Percentiles rank a stretch among this genome's conserved stretches.
Conservation (phyloP, 306 rosid species). For the Dalbergia cochinchinensis region DNA sequence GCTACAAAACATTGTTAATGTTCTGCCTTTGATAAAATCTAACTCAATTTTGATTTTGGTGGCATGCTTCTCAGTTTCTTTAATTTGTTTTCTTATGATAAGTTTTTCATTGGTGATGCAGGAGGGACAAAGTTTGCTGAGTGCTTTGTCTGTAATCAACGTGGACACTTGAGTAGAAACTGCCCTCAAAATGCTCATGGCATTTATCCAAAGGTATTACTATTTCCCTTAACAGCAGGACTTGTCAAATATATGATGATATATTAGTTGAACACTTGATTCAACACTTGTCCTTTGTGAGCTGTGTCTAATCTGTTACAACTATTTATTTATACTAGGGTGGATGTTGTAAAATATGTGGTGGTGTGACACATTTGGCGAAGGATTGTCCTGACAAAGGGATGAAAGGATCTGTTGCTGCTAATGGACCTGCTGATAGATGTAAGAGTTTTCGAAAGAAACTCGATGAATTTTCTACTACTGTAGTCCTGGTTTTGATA, state of each 20-base stretch:
- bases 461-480: not conserved
- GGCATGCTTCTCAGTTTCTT: not conserved
- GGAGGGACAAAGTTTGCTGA: conserved; percentile 93
- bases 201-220: conserved; percentile 89
- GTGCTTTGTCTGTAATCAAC: conserved; percentile 86
- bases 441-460: conserved; percentile 51
- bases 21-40: conserved; percentile 17
- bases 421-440: conserved; percentile 30
- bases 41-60: not conserved
- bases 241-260: not conserved
- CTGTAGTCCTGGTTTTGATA: conserved; percentile 24
- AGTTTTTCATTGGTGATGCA: conserved; percentile 51
- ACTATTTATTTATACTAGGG: conserved; percentile 61
- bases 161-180: conserved; percentile 90
- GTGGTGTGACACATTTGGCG: conserved; percentile 94
- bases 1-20: not conserved
- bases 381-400: conserved; percentile 88
- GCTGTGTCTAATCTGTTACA: conserved; percentile 35
- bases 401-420: conserved; percentile 44
- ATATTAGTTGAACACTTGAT: not conserved
- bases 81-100: not conserved
- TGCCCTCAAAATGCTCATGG: conserved; percentile 91
- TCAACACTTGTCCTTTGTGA: not conserved
- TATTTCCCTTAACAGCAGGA: not conserved
- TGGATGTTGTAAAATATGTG: conserved; percentile 93